Conservation (phyloP, 2,329 filamentous ascomycete species). For the Gnomoniopsis sp. region DNA sequence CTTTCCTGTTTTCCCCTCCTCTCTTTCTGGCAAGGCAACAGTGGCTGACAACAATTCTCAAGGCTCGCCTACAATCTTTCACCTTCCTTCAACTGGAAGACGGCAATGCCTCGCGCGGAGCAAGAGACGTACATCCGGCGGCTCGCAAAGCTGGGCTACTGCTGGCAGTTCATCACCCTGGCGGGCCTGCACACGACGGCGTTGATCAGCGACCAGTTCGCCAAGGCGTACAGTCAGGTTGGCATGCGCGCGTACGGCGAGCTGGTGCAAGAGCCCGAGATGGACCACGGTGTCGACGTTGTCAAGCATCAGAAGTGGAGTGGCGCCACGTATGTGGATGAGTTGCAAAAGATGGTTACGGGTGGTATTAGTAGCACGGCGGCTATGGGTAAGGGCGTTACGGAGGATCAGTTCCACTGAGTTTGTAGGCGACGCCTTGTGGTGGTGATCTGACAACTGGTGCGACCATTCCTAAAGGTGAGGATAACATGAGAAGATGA, state of each 20-base stretch:
- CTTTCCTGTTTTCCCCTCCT: not conserved
- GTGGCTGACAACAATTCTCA: not conserved
- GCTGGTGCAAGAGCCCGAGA: constrained; percentile 96
- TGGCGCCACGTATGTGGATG: constrained; percentile 91
- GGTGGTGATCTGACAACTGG: too few relatives aligned
- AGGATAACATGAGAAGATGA: too few relatives aligned
- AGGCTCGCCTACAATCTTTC: constrained; percentile 97
- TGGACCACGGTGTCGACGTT: constrained; percentile 84
- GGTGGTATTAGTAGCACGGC: constrained; percentile 88
- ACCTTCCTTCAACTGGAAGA: constrained; percentile 99
- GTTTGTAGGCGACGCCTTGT: not conserved
- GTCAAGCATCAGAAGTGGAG: constrained; percentile 99
- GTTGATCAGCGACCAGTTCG: constrained; percentile 86
- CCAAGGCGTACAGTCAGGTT: constrained; percentile 71
- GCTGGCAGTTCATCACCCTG: constrained; percentile 99
- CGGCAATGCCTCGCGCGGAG: constrained; percentile 85
- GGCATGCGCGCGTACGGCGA: constrained; percentile 98
- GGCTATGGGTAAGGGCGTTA: constrained; percentile 97
- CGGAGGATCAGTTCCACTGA: constrained; percentile 88
- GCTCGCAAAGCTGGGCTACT: constrained; percentile 84
- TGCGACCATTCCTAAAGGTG: too few relatives aligned
- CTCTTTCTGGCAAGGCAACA: not conserved
- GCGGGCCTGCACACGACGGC: constrained; percentile 95
- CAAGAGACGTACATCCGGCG: constrained; percentile 97
- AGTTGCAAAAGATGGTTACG: constrained; percentile 93